Evolutionary conservation across 1,139 yeast species (phyloP).

Genomic region (Kluyveromyces marxianus): DNA sequence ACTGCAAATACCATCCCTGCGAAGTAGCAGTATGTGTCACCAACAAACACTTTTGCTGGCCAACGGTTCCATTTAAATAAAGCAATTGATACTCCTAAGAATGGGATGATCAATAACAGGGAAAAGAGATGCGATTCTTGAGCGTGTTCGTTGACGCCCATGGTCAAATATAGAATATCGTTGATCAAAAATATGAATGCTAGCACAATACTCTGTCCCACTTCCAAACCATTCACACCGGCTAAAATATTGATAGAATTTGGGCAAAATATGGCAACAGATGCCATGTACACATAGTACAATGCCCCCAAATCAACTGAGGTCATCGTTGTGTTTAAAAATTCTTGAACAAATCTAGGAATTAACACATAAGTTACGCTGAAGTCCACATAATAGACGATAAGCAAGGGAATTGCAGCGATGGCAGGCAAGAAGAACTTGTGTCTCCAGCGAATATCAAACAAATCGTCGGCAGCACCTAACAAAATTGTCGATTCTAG

Average conservation of each 20-base stretch:
- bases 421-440: slow-evolving; percentile 92
- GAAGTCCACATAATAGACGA: slow-evolving; percentile 89
- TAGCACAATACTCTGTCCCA: slow-evolving; percentile 82
- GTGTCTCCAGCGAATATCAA: slow-evolving; percentile 95
- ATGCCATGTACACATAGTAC: slow-evolving; percentile 84
- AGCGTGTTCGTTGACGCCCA: slow-evolving; percentile 52
- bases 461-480: slow-evolving; percentile 90
- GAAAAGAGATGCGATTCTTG: slow-evolving; percentile 79
- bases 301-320: slow-evolving; percentile 69
- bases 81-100: slow-evolving; percentile 76
- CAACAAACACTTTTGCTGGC: slow-evolving; percentile 91
- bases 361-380: slow-evolving; percentile 87
- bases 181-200: slow-evolving; percentile 64
- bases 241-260: slow-evolving; percentile 95
- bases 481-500: slow-evolving; percentile 75
- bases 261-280: slow-evolving; percentile 89
- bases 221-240: slow-evolving; percentile 93
- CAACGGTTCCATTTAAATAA: slow-evolving; percentile 75
- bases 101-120: slow-evolving; percentile 72
- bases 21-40: slow-evolving; percentile 95
- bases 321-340: slow-evolving; percentile 29
- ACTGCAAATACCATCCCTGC: slow-evolving; percentile 99
- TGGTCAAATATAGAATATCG: slow-evolving; percentile 62
- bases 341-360: slow-evolving; percentile 55
- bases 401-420: slow-evolving; percentile 82